Evolutionary conservation across 805 yeast species (phyloP).

Genomic region (Saturnispora mendoncae): DNA sequence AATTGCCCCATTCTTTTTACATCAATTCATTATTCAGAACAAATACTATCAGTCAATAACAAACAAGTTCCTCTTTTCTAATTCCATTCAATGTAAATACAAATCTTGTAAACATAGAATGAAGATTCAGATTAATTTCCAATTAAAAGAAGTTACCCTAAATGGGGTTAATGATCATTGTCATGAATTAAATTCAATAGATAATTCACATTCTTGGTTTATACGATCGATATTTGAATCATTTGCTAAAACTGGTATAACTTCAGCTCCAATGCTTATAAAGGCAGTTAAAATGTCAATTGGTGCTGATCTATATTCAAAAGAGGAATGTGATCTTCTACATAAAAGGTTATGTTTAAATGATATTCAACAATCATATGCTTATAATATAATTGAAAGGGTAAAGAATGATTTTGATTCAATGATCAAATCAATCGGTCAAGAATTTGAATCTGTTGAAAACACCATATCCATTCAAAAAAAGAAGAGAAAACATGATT

Average conservation of each 20-base stretch:
- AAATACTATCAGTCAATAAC: slow-evolving; percentile 2
- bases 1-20: slow-evolving; percentile 3
- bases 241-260: slow-evolving; percentile 2
- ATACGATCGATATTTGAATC: slow-evolving; percentile 3
- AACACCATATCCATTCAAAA: not conserved
- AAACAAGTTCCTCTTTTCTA: slow-evolving; percentile 2
- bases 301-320: not conserved
- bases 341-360: slow-evolving; percentile 1
- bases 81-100: slow-evolving; percentile 4
- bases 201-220: slow-evolving; percentile 1
- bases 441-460: slow-evolving; percentile 2
- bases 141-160: not conserved
- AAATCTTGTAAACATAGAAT: not conserved
- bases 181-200: not conserved
- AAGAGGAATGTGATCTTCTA: not conserved
- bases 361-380: not conserved
- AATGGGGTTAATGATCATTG: not conserved
- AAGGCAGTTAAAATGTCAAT: slow-evolving; percentile 1
- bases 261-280: slow-evolving; percentile 1
- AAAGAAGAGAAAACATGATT: not conserved
- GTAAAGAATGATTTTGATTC: not conserved
- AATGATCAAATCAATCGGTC: not conserved
- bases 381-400: slow-evolving; percentile 6
- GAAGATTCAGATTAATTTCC: slow-evolving; percentile 2
- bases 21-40: not conserved